Base-by-base conservation (phyloP, 2,329 filamentous ascomycete genomes). In the Talaromyces sp. region DNA sequence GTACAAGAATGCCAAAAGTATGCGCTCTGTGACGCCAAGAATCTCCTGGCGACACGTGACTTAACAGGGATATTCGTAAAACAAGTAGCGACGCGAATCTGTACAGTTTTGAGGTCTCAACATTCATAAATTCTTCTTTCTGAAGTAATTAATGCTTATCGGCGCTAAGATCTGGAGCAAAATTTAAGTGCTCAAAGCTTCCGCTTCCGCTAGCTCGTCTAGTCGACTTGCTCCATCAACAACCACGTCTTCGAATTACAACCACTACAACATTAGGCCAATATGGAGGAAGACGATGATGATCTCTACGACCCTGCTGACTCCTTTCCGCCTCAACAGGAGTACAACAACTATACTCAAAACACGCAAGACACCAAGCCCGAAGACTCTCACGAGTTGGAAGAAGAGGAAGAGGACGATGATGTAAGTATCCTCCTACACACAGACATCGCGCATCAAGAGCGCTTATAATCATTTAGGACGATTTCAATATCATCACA, bases 401-500 rank as follows among this genome's bases (percentile, higher is more conserved):
- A 73, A 62, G 72, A 75, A 48, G 76, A 77, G 57, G 75, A 78
- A 63, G 77, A 77, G 52, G 70, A 76, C 50, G 71, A 73, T 50
- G 70, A 72, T 16, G 65, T 37, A 61, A 33, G 28, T 58, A 18
- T 9, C 58, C 48, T 14, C 42, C 42, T 61, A 16, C 61, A 23
- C 21, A 23, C 28, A 18, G 7, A 35, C 46, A 18, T 18, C 18
- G 11, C n/a, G 16, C 12, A 21, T 23, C 14, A 37, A 42, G 16
- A 63, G 65, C 39, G 55, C 64, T 68, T 55, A 70, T 68, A 60
- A 52, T 9, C 5, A 11, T 21, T 2, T 61, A 81, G 79, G 79
- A 81, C 66, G 79, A 81, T 46, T 79, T 81, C 65, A 79, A 81
- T 67, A 81, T 81, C 62, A 81, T 81, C 60, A 81, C 79, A 64